These are phyloP conservation scores for Cornus kousa DNA, from an alignment of 148 eudicot genomes.

Conservation along the genomic window DNA sequence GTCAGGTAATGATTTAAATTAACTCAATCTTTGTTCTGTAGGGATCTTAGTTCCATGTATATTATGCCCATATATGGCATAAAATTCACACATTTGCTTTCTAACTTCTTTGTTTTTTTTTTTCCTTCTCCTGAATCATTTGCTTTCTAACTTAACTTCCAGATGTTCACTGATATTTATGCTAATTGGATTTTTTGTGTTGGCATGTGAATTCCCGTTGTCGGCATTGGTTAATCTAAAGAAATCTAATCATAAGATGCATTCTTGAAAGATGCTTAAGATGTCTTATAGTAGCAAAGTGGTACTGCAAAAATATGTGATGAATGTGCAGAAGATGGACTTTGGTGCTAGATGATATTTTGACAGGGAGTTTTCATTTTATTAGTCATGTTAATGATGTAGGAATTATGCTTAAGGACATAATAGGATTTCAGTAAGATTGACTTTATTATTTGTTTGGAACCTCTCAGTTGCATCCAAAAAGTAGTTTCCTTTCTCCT, in stretches of 20 bases:
- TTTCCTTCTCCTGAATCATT: neutral
- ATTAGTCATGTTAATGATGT: neutral
- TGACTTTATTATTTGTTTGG: neutral
- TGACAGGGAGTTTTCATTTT: neutral
- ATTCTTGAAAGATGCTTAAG: neutral
- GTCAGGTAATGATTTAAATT: constrained; percentile 42
- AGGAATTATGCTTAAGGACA: neutral
- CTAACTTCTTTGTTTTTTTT: neutral
- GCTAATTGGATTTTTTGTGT: neutral
- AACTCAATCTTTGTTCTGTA: neutral
- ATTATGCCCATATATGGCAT: neutral
- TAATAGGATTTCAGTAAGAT: neutral
- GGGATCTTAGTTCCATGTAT: neutral
- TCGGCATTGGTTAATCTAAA: neutral
- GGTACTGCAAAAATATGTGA: neutral
- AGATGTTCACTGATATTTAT: neutral
- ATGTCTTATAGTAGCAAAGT: neutral
- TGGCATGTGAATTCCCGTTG: neutral
- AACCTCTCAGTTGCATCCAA: neutral
- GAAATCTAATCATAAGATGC: neutral
- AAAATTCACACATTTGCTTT: neutral
- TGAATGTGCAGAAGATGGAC: neutral
- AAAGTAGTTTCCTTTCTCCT: neutral
- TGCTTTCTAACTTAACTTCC: neutral
- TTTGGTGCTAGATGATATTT: neutral